These are phyloP conservation scores for Trichoderma asperelloides DNA, from an alignment of 495 filamentous ascomycete species.

Conservation along the genomic window DNA sequence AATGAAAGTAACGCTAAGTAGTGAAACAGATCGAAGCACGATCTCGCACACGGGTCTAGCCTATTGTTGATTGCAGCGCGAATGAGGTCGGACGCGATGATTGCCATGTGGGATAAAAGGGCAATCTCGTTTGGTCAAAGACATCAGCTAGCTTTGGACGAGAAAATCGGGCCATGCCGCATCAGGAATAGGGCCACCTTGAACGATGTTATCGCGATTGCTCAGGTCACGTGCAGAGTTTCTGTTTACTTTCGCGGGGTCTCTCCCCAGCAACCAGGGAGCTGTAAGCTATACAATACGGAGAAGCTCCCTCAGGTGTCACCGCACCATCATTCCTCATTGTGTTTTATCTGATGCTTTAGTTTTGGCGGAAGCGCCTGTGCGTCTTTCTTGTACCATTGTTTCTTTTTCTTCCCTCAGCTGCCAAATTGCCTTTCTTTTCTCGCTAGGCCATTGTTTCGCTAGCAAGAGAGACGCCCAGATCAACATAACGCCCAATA, in stretches of 20 bases:
- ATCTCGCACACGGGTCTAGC: not conserved
- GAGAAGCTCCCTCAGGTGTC: not conserved
- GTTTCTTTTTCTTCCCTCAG: not conserved
- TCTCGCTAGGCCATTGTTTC: not conserved
- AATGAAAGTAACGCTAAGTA: not conserved
- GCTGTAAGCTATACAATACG: not conserved
- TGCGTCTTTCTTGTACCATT: conserved; percentile 3
- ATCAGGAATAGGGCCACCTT: not conserved
- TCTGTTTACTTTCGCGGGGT: conserved; percentile 9
- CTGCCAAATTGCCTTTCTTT: not conserved
- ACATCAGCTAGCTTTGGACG: not conserved
- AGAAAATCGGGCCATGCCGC: not conserved
- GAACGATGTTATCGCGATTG: not conserved
- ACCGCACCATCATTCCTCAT: not conserved
- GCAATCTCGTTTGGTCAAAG: not conserved
- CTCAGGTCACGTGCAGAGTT: not conserved
- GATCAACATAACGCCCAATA: not conserved
- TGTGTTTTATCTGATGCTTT: not conserved
- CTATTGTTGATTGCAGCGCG: not conserved
- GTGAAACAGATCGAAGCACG: not conserved
- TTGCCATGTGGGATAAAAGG: conserved; percentile 5
- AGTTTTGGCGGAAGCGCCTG: not conserved
- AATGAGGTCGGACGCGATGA: not conserved
- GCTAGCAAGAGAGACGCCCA: not conserved
- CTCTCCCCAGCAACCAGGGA: conserved; percentile 7